These are phyloP conservation scores for Jamesozyma hellenica DNA, from an alignment of 805 yeast genomes.

Conservation along the genomic window DNA sequence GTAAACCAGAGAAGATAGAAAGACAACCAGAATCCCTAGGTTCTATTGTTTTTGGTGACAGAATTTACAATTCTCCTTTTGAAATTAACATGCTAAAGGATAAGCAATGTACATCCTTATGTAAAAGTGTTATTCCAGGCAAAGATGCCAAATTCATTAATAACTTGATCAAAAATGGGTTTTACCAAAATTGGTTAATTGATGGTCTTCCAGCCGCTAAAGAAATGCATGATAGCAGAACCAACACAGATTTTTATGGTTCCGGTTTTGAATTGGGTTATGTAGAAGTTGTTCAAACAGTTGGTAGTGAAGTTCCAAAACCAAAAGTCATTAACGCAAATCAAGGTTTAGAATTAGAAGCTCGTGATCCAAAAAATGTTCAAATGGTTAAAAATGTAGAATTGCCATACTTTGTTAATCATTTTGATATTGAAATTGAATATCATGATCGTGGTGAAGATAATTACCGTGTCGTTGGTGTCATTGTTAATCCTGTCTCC, in stretches of 20 bases:
- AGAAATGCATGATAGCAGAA: slow-evolving; percentile 43
- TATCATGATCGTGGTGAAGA: slow-evolving; percentile 66
- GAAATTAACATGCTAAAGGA: slow-evolving; percentile 68
- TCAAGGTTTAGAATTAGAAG: slow-evolving; percentile 10
- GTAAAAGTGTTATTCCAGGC: slow-evolving; percentile 48
- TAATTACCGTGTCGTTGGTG: slow-evolving; percentile 84
- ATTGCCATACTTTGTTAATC: slow-evolving; percentile 62
- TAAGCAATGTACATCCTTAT: slow-evolving; percentile 56
- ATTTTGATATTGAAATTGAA: slow-evolving; percentile 67
- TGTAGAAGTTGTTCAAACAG: slow-evolving; percentile 39
- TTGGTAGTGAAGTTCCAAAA: slow-evolving; percentile 2
- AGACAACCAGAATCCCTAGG: slow-evolving; percentile 88
- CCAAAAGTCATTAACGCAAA: slow-evolving; percentile 5
- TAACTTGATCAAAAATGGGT: slow-evolving; percentile 71
- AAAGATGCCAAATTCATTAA: slow-evolving; percentile 68
- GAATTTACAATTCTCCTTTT: slow-evolving; percentile 89
- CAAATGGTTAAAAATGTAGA: slow-evolving; percentile 20
- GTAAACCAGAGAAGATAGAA: slow-evolving; percentile 45
- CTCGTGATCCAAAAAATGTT: slow-evolving; percentile 12
- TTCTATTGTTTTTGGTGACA: slow-evolving; percentile 87
- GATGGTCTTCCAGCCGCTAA: slow-evolving; percentile 94
- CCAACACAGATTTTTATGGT: slow-evolving; percentile 57
- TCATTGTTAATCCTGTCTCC: slow-evolving; percentile 63
- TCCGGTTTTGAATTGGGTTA: slow-evolving; percentile 74
- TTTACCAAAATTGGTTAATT: slow-evolving; percentile 81